These are phyloP conservation scores for Ophiostoma ulmi DNA, from an alignment of 2,329 filamentous ascomycete genomes.

Conservation along the genomic window DNA sequence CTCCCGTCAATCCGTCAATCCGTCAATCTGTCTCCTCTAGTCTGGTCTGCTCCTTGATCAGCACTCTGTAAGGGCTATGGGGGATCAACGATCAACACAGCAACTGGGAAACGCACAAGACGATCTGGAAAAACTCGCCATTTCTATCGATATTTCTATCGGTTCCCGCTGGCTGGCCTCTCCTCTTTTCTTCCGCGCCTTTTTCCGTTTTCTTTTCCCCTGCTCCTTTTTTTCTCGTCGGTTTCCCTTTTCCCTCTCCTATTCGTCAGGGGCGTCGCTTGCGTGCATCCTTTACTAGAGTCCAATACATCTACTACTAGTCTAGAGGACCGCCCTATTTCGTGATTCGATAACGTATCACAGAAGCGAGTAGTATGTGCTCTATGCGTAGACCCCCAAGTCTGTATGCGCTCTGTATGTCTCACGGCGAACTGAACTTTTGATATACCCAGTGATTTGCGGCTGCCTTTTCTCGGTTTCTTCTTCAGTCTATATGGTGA, in stretches of 20 bases:
- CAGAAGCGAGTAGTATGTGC: not conserved
- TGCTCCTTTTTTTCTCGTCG: too few relatives aligned
- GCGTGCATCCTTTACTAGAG: not conserved
- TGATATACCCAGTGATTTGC: not conserved
- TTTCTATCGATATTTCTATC: not conserved
- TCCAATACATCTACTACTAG: not conserved
- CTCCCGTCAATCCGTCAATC: not conserved
- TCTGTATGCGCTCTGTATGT: not conserved
- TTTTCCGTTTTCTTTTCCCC: not conserved
- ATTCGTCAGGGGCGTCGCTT: not conserved
- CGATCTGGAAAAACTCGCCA: not conserved
- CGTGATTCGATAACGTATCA: not conserved
- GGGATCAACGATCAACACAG: not conserved
- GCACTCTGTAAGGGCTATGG: not conserved
- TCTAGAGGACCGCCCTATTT: not conserved
- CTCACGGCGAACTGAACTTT: not conserved
- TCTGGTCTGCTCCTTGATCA: not conserved
- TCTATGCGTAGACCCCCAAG: not conserved
- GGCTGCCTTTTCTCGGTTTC: not conserved
- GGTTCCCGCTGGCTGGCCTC: not conserved
- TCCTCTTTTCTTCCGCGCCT: not conserved
- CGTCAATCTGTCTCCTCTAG: not conserved
- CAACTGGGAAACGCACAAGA: not conserved
- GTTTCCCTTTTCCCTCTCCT: not conserved
- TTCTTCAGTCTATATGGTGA: not conserved